Conservation (phyloP, 2,329 filamentous ascomycete genomes). For the Claviceps cyperi region DNA sequence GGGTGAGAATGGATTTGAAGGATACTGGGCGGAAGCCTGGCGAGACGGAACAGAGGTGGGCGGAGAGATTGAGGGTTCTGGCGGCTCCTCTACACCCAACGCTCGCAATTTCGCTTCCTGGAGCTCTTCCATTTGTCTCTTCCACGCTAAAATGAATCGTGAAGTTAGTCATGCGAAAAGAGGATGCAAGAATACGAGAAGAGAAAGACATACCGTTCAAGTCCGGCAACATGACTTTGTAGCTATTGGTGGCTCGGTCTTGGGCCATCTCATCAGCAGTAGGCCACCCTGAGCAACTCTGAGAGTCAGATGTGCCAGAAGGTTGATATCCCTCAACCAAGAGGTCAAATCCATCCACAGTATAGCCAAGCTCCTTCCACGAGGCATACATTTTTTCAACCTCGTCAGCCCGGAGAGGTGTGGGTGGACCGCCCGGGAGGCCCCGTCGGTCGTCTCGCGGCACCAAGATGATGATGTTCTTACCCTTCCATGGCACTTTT, state of each 20-base stretch:
- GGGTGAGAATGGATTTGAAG: conserved; percentile 67
- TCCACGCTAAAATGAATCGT: conserved; percentile 35
- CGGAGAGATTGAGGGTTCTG: conserved; percentile 50
- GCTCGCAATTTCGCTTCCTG: conserved; percentile 87
- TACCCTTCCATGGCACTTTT: conserved; percentile 61
- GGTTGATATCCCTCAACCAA: conserved; percentile 29
- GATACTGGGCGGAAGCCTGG: conserved; percentile 60
- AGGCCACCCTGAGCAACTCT: conserved; percentile 58
- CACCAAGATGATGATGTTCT: conserved; percentile 56
- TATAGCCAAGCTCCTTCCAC: conserved; percentile 58
- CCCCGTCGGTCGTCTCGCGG: conserved; percentile 55
- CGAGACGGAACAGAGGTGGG: conserved; percentile 47
- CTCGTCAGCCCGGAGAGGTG: conserved; percentile 40
- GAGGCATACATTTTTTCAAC: conserved; percentile 46
- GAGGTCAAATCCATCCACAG: conserved; percentile 53
- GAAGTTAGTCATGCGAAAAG: conserved; percentile 6
- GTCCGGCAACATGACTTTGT: conserved; percentile 54
- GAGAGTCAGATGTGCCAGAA: conserved; percentile 31
- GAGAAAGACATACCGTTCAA: conserved; percentile 36
- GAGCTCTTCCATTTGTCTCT: conserved; percentile 66
- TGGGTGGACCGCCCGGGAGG: conserved; percentile 34
- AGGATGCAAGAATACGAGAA: background rate
- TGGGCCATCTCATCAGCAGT: conserved; percentile 39
- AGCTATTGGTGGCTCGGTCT: conserved; percentile 39
- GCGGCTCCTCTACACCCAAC: conserved; percentile 64